Conservation (phyloP, 306 rosid genomes). For the Crotalaria pallida region DNA sequence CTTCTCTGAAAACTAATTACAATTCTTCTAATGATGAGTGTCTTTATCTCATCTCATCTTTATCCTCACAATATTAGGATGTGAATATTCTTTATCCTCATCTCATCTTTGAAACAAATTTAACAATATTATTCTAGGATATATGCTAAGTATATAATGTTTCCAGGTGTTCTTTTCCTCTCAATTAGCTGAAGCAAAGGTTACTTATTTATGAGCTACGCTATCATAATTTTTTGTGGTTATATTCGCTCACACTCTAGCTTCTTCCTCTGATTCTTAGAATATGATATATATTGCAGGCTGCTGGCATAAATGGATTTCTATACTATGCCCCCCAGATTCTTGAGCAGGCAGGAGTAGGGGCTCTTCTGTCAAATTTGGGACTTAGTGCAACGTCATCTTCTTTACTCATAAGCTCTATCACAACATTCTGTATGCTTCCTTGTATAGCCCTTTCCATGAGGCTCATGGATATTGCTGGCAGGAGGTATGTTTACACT, state of each 20-base stretch:
- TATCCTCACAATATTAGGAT: no score
- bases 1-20: background rate
- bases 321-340: conserved; percentile 69
- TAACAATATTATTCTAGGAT: background rate
- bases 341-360: conserved; percentile 55
- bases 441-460: conserved; percentile 64
- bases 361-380: conserved; percentile 44
- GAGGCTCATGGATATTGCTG: conserved; percentile 64
- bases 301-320: conserved; percentile 70
- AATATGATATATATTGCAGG: conserved; percentile 30
- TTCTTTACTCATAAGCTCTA: conserved; percentile 47
- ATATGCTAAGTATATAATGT: conserved; percentile 3
- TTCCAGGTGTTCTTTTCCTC: background rate
- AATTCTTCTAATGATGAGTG: background rate
- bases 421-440: conserved; percentile 68
- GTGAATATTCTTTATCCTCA: conserved; percentile 1
- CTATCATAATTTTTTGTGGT: background rate
- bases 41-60: background rate
- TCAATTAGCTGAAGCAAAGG: conserved; percentile 1
- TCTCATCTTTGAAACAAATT: background rate
- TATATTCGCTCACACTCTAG: background rate
- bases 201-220: background rate
- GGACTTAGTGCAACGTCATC: conserved; percentile 48
- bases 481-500: conserved; percentile 57
- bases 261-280: conserved; percentile 17